Evolutionary conservation across 345 rosid species (phyloP), one percentile per base, ranked within the genome.

Genomic region (Lepidium sativum): DNA sequence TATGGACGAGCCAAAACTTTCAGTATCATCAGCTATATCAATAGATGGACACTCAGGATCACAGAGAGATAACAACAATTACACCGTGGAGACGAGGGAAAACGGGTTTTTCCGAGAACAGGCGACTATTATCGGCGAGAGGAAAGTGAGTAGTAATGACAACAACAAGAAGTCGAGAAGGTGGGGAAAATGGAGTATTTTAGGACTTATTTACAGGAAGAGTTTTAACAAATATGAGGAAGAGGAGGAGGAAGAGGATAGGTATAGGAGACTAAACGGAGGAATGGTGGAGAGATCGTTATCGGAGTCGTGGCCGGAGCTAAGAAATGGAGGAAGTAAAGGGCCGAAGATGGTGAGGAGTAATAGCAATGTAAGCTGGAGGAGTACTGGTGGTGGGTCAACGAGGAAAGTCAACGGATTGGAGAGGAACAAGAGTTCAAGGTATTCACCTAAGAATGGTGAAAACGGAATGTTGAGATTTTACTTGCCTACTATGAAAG

Each of bases 291-390:
- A 86, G 82, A 83, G 99, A 76, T 95, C 98, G 1, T 82, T 77
- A 62, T 95, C 99, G 2, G 97, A 91, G 67, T 86, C 99, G 0
- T 95, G 99, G 99, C 96, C 80, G 38, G 96, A 87, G 51, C 63
- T 89, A 72, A 77, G 91, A 73, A 83, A 80, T 32, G 88, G 81
- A 38, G 79, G 79, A 56, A 89, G 84, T 37, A 31, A 42, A 55
- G 61, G 34, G 89, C 88, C 94, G 12, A 95, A 80, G 83, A 51
- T 95, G 57, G 51, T 78, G 70, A 82, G 99, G 78, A 95, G 99
- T 77, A 95, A 91, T 35, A 95, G 98, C 81, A 95, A 94, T 60
- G 97, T 91, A 37, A 95, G 98, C 69, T 88, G 91, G 89, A 80
- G 97, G 77, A 91, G 84, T 63, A 78, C 92, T 0, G 68, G 77